These are phyloP conservation scores for Caryopteris hybrid DNA, from an alignment of 305 asterid species.

Conservation along the genomic window DNA sequence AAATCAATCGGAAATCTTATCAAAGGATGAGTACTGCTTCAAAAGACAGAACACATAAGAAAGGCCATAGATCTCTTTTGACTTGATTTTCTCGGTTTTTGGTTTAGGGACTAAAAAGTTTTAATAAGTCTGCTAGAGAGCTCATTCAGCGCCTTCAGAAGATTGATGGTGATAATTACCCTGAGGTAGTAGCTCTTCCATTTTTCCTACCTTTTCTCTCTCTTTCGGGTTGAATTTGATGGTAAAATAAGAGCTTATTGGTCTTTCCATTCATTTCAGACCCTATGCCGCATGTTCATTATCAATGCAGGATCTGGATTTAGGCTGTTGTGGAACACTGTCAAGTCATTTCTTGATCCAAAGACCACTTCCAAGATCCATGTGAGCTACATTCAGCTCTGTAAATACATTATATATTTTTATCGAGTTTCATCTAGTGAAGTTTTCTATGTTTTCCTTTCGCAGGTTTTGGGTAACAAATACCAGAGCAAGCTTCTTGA, in stretches of 20 bases:
- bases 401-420: neutral
- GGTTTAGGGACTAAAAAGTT: constrained; percentile 77
- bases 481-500: constrained; percentile 91
- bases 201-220: neutral
- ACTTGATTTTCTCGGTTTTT: neutral
- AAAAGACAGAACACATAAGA: no score
- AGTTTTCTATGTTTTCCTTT: neutral
- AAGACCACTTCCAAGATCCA: constrained; percentile 84
- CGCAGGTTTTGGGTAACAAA: constrained; percentile 75
- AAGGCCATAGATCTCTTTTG: neutral
- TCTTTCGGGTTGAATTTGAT: neutral
- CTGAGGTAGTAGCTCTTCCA: constrained; percentile 51
- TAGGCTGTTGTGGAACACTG: constrained; percentile 96
- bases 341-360: constrained; percentile 94
- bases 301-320: constrained; percentile 98
- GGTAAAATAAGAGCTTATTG: neutral
- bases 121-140: constrained; percentile 85
- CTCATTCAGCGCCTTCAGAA: constrained; percentile 80
- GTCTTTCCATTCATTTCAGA: constrained; percentile 34
- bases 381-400: constrained; percentile 25
- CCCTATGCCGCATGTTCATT: constrained; percentile 91
- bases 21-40: no score
- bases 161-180: constrained; percentile 90
- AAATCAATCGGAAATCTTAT: no score
- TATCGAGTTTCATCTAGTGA: constrained; percentile 6